Percentiles rank a stretch among this genome's conserved stretches.
Conservation (phyloP, 2,329 filamentous ascomycete genomes). For the Zelopaecilomyces penicillatus region DNA sequence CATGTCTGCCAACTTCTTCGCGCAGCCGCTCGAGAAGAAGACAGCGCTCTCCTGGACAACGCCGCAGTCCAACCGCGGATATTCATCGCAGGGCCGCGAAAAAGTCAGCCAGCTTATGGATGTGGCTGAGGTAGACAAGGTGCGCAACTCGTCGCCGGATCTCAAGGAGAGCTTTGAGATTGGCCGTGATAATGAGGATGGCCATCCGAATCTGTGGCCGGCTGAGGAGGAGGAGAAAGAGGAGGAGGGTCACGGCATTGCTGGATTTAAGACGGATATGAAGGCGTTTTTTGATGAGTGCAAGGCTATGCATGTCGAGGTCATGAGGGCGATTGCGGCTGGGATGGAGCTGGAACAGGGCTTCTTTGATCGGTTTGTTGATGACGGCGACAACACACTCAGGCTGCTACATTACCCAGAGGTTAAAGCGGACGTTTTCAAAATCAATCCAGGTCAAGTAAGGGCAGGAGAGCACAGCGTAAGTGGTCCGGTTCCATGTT, state of each 20-base stretch:
- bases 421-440: constrained; percentile 57
- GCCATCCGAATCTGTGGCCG: constrained; percentile 72
- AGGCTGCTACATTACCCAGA: constrained; percentile 70
- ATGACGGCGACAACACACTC: constrained; percentile 61
- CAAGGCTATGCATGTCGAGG: constrained; percentile 62
- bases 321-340: constrained; percentile 81
- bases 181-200: constrained; percentile 49
- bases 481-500: constrained; percentile 7
- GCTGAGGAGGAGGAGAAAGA: constrained; percentile 30
- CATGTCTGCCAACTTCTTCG: constrained; percentile 64
- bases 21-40: constrained; percentile 53
- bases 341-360: constrained; percentile 62
- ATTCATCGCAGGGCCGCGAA: constrained; percentile 61
- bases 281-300: constrained; percentile 65
- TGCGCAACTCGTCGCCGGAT: constrained; percentile 52
- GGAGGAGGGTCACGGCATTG: neutral
- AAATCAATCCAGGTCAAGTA: constrained; percentile 58
- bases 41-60: constrained; percentile 61
- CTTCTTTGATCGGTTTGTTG: constrained; percentile 72
- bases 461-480: constrained; percentile 68
- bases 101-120: constrained; percentile 56
- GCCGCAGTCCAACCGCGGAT: constrained; percentile 65
- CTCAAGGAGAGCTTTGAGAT: constrained; percentile 61
- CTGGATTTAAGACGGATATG: constrained; percentile 65
- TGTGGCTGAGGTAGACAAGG: constrained; percentile 44